Conservation (phyloP, 352 stramenopile species). For the Phytophthora fragariae region DNA sequence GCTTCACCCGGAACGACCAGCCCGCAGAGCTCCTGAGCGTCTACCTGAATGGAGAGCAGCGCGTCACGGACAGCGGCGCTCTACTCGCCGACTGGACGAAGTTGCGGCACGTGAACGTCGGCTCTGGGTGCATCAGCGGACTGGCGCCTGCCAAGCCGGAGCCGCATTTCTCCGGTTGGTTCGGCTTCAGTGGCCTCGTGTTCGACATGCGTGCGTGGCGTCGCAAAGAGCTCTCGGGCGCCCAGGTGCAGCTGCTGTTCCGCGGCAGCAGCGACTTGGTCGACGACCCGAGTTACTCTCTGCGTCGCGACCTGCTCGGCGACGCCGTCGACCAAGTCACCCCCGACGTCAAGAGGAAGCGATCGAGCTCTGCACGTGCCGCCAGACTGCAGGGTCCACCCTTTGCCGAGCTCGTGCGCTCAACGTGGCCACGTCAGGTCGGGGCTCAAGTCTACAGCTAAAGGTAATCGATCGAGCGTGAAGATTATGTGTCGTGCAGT, state of each 20-base stretch:
- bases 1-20: constrained; percentile 38
- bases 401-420: constrained; percentile 54
- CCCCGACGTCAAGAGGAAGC: constrained; percentile 14
- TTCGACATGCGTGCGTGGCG: constrained; percentile 68
- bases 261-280: constrained; percentile 62
- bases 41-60: constrained; percentile 74
- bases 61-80: constrained; percentile 42
- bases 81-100: constrained; percentile 59
- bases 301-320: constrained; percentile 47
- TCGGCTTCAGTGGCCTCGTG: constrained; percentile 73
- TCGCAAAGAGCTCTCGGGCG: constrained; percentile 47
- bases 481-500: constrained; percentile 8
- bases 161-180: constrained; percentile 72
- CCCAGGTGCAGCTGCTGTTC: constrained; percentile 71
- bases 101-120: constrained; percentile 62
- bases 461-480: neutral
- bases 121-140: constrained; percentile 71
- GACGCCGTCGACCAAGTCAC: constrained; percentile 16
- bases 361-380: constrained; percentile 15
- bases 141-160: constrained; percentile 56
- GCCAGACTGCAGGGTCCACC: constrained; percentile 37
- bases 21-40: constrained; percentile 42
- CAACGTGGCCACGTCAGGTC: constrained; percentile 67
- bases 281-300: constrained; percentile 59
- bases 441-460: constrained; percentile 69